Evolutionary conservation across 768 basidiomycete genomes (phyloP).

Genomic region (Phlebiopsis gigantea): DNA sequence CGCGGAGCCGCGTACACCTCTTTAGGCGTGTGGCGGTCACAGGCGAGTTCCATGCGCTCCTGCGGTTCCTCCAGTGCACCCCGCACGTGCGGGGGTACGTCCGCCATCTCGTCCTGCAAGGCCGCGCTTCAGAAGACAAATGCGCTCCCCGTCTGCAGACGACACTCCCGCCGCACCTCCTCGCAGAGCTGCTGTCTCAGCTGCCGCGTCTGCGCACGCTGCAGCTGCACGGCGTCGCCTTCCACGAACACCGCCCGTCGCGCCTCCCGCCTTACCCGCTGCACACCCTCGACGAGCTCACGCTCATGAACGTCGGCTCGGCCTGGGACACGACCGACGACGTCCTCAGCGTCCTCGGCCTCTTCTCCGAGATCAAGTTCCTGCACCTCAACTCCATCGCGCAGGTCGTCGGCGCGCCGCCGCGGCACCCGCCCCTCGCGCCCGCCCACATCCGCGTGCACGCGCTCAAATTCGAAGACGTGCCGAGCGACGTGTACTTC

Average conservation of each 20-base stretch:
- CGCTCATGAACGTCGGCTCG: slow-evolving; percentile 6
- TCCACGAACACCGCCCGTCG: neutral
- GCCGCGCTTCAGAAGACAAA: neutral
- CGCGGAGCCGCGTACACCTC: slow-evolving; percentile 1
- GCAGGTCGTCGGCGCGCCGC: neutral
- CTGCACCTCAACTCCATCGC: slow-evolving; percentile 1
- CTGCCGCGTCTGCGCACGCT: slow-evolving; percentile 1
- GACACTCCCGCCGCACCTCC: neutral
- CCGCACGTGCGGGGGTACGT: neutral
- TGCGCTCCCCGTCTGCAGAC: neutral
- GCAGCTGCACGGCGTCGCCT: slow-evolving; percentile 7
- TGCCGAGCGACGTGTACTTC: neutral
- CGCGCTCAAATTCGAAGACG: neutral
- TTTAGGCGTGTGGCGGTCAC: neutral
- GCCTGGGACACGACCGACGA: neutral
- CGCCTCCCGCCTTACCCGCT: neutral
- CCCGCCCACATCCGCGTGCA: neutral
- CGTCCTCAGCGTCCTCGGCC: neutral
- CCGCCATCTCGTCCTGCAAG: neutral
- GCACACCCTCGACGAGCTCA: neutral
- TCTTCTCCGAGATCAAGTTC: neutral
- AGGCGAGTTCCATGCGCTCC: neutral
- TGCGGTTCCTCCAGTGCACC: neutral
- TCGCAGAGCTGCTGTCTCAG: neutral
- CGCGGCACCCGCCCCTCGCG: neutral